Conservation (phyloP, 768 basidiomycete genomes). For the Boletus bicolor region DNA sequence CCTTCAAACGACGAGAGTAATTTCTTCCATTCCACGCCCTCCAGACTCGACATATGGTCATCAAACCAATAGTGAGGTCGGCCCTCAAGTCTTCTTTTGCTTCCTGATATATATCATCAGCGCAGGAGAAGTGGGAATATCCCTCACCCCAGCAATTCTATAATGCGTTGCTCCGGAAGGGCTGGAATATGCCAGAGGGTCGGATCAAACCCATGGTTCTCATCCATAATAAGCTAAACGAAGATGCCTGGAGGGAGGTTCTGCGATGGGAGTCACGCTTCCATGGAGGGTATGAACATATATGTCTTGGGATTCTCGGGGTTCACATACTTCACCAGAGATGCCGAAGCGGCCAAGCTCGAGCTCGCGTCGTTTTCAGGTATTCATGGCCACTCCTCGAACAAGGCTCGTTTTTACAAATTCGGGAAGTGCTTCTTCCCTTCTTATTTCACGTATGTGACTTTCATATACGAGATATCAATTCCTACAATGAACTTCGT, state of each 20-base stretch:
- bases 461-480: neutral
- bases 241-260: conserved; percentile 10
- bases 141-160: conserved; percentile 15
- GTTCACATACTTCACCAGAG: neutral
- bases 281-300: conserved; percentile 10
- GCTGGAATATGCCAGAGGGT: conserved; percentile 3
- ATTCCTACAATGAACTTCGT: neutral
- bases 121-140: conserved; percentile 11
- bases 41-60: conserved; percentile 8
- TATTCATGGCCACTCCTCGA: conserved; percentile 13
- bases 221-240: conserved; percentile 12
- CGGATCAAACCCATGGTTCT: conserved; percentile 2
- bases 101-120: neutral
- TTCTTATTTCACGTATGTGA: conserved; percentile 8
- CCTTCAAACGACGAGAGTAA: neutral
- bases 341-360: conserved; percentile 3
- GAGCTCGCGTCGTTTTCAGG: conserved; percentile 14
- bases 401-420: conserved; percentile 10
- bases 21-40: conserved; percentile 8
- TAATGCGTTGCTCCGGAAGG: conserved; percentile 11
- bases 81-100: neutral
- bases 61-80: conserved; percentile 7
- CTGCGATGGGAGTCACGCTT: conserved; percentile 14
- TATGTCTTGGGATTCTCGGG: neutral
- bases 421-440: neutral